phyloP scores from a whole-genome alignment of 2,329 filamentous ascomycete genomes.

The Ilyonectria robusta region DNA sequence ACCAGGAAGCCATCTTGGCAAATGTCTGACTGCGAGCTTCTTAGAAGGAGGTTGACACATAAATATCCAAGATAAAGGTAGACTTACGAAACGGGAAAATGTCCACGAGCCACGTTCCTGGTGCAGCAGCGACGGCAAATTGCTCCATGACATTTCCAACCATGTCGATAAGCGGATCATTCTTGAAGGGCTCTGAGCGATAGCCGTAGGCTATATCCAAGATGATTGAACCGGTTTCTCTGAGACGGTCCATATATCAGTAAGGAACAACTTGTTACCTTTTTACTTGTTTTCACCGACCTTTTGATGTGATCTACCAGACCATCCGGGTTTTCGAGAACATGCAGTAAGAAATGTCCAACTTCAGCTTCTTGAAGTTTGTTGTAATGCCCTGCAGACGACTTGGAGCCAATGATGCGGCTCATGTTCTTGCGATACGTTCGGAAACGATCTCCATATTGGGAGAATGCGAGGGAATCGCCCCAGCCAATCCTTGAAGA shows the following conservation, averaged over 20 bases:
- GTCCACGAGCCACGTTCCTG: conserved; percentile 35
- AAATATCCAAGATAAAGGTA: too few species aligned
- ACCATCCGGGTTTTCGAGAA: conserved; percentile 55
- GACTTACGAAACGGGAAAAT: conserved; percentile 35
- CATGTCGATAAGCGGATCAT: conserved; percentile 33
- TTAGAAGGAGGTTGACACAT: neutral
- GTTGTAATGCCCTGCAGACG: conserved; percentile 56
- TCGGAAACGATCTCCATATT: conserved; percentile 56
- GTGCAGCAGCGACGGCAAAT: conserved; percentile 25
- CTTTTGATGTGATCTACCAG: conserved; percentile 59
- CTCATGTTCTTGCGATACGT: conserved; percentile 61
- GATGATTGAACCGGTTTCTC: conserved; percentile 38
- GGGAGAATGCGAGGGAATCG: conserved; percentile 51
- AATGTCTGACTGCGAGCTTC: conserved; percentile 19
- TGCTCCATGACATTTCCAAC: conserved; percentile 35
- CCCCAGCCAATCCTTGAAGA: conserved; percentile 43
- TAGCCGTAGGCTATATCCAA: conserved; percentile 41
- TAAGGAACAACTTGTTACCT: neutral
- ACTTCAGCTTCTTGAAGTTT: conserved; percentile 59
- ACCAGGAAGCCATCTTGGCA: conserved; percentile 37
- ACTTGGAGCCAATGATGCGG: conserved; percentile 60
- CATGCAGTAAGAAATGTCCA: conserved; percentile 26
- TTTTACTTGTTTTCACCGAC: conserved; percentile 44
- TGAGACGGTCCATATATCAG: conserved; percentile 1
- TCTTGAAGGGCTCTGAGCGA: conserved; percentile 30